Percentiles rank a stretch among this genome's conserved stretches.
These are phyloP conservation scores for Cephaloascus albidus DNA, from an alignment of 805 yeast genomes.

Conservation along the genomic window DNA sequence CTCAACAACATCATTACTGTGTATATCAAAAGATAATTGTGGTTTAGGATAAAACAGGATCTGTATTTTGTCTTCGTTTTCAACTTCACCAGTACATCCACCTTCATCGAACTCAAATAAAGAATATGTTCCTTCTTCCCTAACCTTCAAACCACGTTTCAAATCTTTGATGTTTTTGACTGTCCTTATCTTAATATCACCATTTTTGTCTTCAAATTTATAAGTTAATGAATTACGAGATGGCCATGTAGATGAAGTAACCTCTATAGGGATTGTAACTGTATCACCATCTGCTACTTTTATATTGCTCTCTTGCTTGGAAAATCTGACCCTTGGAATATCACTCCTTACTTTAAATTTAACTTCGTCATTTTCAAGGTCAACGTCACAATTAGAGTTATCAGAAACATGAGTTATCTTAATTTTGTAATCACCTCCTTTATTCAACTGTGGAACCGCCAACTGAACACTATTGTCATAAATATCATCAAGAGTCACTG, in stretches of 20 bases:
- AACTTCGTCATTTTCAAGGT: constrained; percentile 53
- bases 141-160: constrained; percentile 17
- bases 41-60: constrained; percentile 17
- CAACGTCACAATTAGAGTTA: constrained; percentile 71
- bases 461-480: constrained; percentile 26
- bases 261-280: constrained; percentile 44
- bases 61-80: constrained; percentile 7
- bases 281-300: constrained; percentile 54
- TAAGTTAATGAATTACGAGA: constrained; percentile 20
- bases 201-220: constrained; percentile 12
- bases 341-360: constrained; percentile 61
- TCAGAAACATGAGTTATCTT: constrained; percentile 62
- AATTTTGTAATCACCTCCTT: constrained; percentile 70
- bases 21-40: constrained; percentile 3
- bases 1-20: not conserved
- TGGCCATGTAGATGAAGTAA: constrained; percentile 16
- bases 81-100: constrained; percentile 34
- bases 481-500: constrained; percentile 30
- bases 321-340: constrained; percentile 41
- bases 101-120: constrained; percentile 27
- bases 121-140: constrained; percentile 31
- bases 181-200: constrained; percentile 5
- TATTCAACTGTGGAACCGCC: constrained; percentile 41
- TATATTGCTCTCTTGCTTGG: constrained; percentile 12
- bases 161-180: constrained; percentile 9